Evolutionary conservation across 192 early-diverging fungal genomes (phyloP).

Genomic region (Thoreauomyces humboldtii): DNA sequence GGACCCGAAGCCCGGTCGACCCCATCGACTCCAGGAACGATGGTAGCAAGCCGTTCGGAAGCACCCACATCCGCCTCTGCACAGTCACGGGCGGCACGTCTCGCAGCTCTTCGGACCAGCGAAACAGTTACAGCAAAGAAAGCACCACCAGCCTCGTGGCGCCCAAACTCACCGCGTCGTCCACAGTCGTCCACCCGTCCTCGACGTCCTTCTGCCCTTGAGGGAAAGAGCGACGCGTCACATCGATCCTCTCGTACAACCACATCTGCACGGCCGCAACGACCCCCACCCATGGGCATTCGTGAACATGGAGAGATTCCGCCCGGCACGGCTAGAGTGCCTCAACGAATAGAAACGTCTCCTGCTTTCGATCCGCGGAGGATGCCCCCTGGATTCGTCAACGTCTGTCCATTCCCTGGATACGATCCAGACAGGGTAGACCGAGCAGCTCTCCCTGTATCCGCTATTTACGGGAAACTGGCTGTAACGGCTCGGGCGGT

Average conservation of each 20-base stretch:
- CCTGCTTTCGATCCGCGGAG: conserved; percentile 5
- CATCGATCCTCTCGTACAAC: background rate
- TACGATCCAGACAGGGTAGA: conserved; percentile 51
- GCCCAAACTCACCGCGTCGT: conserved; percentile 7
- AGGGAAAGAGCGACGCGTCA: background rate
- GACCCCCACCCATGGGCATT: conserved; percentile 1
- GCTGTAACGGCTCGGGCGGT: background rate
- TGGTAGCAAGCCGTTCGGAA: background rate
- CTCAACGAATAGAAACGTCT: conserved; percentile 21
- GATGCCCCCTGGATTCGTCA: conserved; percentile 44
- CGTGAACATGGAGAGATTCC: conserved; percentile 20
- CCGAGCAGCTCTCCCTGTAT: conserved; percentile 20
- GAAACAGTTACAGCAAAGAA: background rate
- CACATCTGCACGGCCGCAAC: background rate
- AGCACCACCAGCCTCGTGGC: background rate
- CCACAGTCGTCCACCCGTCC: conserved; percentile 7
- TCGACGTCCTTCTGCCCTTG: background rate
- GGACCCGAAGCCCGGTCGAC: conserved; percentile 5
- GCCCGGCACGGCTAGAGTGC: conserved; percentile 25
- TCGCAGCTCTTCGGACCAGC: background rate
- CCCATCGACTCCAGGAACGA: background rate
- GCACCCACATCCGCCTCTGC: background rate
- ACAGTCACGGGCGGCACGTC: background rate
- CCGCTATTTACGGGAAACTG: conserved; percentile 48
- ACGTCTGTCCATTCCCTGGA: conserved; percentile 47